These are phyloP conservation scores for Aspergillus puulaauensis DNA, from an alignment of 2,329 filamentous ascomycete species.

Conservation along the genomic window DNA sequence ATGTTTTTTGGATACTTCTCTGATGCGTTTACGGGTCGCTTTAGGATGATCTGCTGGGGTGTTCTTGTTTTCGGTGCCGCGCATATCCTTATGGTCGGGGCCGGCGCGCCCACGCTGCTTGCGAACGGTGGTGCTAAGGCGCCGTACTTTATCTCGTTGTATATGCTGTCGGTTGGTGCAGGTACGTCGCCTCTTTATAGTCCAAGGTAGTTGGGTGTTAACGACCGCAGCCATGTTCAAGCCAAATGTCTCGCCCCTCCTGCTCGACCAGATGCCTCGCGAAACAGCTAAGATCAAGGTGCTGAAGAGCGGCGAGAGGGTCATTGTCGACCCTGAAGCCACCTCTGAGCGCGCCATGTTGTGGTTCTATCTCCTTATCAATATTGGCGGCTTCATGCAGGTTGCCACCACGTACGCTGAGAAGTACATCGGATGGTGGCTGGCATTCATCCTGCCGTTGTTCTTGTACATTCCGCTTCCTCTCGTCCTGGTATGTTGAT, in stretches of 20 bases:
- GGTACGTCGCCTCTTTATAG: conserved; percentile 20
- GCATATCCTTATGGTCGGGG: conserved; percentile 33
- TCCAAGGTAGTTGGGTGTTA: neutral
- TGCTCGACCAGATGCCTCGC: conserved; percentile 46
- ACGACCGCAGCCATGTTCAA: conserved; percentile 27
- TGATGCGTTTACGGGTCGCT: conserved; percentile 16
- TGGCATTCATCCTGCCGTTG: conserved; percentile 31
- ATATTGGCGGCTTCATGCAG: conserved; percentile 35
- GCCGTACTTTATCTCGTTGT: conserved; percentile 36
- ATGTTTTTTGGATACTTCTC: conserved; percentile 39
- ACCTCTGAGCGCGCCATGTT: conserved; percentile 41
- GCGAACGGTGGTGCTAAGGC: conserved; percentile 14
- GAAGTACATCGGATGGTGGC: conserved; percentile 43
- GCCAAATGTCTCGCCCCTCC: conserved; percentile 43
- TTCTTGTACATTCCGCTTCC: conserved; percentile 40
- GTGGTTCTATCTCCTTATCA: conserved; percentile 35
- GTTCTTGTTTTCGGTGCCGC: conserved; percentile 41
- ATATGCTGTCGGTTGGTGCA: conserved; percentile 38
- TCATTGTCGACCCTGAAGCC: conserved; percentile 49
- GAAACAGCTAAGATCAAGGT: conserved; percentile 42
- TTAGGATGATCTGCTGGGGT: conserved; percentile 37
- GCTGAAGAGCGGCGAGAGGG: conserved; percentile 45
- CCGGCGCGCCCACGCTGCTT: conserved; percentile 10
- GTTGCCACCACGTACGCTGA: conserved; percentile 43
- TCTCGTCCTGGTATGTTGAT: neutral